A percentile compares a stretch with the other conserved stretches of the same genome.
Conservation (phyloP, 306 rosid genomes). For the Ochetophila trinervis region DNA sequence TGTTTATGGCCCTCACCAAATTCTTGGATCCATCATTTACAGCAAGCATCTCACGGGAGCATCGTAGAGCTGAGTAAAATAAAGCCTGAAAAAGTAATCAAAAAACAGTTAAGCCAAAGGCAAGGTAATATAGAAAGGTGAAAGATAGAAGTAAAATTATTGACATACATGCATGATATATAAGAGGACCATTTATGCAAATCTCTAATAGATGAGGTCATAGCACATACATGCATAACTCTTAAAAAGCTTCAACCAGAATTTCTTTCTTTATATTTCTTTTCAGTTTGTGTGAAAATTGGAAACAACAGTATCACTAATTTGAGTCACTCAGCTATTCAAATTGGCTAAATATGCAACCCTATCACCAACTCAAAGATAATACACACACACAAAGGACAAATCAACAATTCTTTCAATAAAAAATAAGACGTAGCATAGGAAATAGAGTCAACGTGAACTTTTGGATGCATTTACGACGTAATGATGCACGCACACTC, state of each 20-base stretch:
- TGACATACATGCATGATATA: background rate
- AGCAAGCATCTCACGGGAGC: slow-evolving; percentile 73
- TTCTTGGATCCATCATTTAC: slow-evolving; percentile 57
- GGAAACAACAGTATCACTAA: slow-evolving; percentile 5
- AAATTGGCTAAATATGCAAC: background rate
- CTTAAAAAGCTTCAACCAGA: background rate
- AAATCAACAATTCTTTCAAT: background rate
- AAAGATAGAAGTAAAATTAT: background rate
- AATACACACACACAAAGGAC: background rate
- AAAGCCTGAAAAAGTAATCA: slow-evolving; percentile 58
- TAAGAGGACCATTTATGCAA: background rate
- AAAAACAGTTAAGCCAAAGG: slow-evolving; percentile 20
- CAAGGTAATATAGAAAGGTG: slow-evolving; percentile 1
- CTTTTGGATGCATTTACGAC: background rate
- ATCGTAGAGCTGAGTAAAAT: slow-evolving; percentile 89
- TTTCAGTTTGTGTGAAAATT: slow-evolving; percentile 1
- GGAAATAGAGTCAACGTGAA: background rate
- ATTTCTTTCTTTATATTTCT: background rate
- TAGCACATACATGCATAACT: too few species aligned
- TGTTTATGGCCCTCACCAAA: slow-evolving; percentile 73
- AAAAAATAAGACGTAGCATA: background rate
- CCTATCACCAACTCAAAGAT: background rate
- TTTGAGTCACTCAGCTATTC: background rate
- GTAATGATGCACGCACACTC: background rate
- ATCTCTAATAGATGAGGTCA: too few species aligned